These are phyloP conservation scores for Vanderwaltozyma polyspora DNA, from an alignment of 805 yeast species.

Conservation along the genomic window DNA sequence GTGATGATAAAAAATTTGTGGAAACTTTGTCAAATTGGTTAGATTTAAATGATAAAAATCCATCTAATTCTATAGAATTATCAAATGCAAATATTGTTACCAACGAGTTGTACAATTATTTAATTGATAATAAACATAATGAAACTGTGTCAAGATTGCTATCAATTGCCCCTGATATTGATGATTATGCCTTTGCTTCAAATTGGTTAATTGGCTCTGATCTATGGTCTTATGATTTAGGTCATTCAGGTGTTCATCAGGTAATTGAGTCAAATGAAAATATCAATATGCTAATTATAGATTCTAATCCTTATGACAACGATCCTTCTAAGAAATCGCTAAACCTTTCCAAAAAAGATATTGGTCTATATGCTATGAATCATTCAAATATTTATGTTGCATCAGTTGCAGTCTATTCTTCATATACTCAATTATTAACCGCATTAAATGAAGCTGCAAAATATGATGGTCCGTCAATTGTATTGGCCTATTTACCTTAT, in stretches of 20 bases:
- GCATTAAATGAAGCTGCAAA: conserved; percentile 84
- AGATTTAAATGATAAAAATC: conserved; percentile 34
- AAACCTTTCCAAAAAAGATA: conserved; percentile 53
- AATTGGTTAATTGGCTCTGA: conserved; percentile 90
- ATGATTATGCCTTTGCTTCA: conserved; percentile 37
- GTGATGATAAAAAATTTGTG: conserved; percentile 37
- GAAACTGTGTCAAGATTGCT: conserved; percentile 36
- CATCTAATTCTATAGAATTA: conserved; percentile 17
- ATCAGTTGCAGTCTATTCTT: conserved; percentile 84
- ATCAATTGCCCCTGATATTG: conserved; percentile 26
- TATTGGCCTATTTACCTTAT: conserved; percentile 83
- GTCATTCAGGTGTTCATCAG: conserved; percentile 83
- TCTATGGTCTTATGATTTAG: conserved; percentile 89
- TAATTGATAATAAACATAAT: conserved; percentile 32
- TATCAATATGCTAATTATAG: conserved; percentile 76
- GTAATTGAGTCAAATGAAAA: conserved; percentile 65
- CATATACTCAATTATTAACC: conserved; percentile 85
- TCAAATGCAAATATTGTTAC: conserved; percentile 26
- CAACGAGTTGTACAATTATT: conserved; percentile 27
- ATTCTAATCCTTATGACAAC: conserved; percentile 66
- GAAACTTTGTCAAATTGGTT: conserved; percentile 63
- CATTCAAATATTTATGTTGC: conserved; percentile 85
- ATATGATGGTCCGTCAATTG: conserved; percentile 82
- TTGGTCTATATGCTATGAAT: conserved; percentile 91
- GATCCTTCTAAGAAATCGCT: conserved; percentile 26